Percentiles rank a stretch among this genome's conserved stretches.
phyloP scores from a whole-genome alignment of 306 rosid genomes.

The Vigna trinervia region DNA sequence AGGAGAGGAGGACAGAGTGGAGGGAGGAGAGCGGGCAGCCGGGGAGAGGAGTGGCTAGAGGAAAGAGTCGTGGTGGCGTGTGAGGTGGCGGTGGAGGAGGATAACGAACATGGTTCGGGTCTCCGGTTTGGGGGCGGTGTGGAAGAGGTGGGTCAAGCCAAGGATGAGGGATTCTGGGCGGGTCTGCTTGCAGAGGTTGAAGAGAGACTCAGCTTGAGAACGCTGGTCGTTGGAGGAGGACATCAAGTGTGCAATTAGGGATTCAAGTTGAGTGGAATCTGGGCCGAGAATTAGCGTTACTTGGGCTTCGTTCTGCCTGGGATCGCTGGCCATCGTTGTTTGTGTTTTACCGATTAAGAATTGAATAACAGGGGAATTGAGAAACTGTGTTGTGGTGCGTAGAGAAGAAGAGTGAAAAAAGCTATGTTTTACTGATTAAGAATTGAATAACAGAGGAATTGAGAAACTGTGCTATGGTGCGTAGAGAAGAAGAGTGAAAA shows the following conservation, averaged over 20 bases:
- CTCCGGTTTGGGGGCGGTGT: conserved; percentile 52
- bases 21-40: conserved; percentile 53
- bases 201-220: conserved; percentile 63
- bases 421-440: not conserved
- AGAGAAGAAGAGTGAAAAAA: no score
- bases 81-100: conserved; percentile 73
- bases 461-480: not conserved
- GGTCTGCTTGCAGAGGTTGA: conserved; percentile 67
- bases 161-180: conserved; percentile 59
- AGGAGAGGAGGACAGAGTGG: conserved; percentile 56
- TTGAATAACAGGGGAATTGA: not conserved
- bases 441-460: not conserved
- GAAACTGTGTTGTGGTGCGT: no score
- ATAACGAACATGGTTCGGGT: conserved; percentile 63
- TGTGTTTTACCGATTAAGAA: not conserved
- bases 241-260: conserved; percentile 64
- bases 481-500: not conserved
- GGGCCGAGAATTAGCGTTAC: conserved; percentile 55
- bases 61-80: conserved; percentile 48
- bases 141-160: conserved; percentile 57
- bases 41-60: conserved; percentile 59
- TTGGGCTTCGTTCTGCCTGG: conserved; percentile 50
- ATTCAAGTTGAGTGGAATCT: conserved; percentile 58
- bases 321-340: conserved; percentile 54
- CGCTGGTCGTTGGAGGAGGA: conserved; percentile 65